A percentile compares a stretch with the other conserved stretches of the same genome.
These are phyloP conservation scores for Podaxis sp. DNA, from an alignment of 768 basidiomycete genomes.

Conservation along the genomic window DNA sequence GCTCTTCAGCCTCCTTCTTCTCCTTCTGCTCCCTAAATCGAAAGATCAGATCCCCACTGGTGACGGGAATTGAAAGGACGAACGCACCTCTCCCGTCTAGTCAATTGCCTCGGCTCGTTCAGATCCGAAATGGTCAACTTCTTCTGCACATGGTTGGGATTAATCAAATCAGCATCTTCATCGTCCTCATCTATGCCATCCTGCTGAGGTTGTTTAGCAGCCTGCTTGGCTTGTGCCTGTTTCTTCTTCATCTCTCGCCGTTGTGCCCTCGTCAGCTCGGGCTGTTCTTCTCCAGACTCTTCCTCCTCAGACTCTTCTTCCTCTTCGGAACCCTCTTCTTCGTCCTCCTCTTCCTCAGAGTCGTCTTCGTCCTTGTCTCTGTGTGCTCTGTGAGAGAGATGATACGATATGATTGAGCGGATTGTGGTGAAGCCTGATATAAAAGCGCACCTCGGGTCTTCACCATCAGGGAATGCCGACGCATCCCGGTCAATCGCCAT, in stretches of 20 bases:
- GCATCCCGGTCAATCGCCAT: constrained; percentile 14
- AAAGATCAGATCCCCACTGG: constrained; percentile 2
- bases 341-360: constrained; percentile 46
- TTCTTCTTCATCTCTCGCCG: constrained; percentile 85
- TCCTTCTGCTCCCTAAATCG: constrained; percentile 82
- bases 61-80: neutral
- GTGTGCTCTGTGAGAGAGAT: constrained; percentile 5
- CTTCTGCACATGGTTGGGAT: constrained; percentile 76
- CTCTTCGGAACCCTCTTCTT: constrained; percentile 37
- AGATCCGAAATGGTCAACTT: constrained; percentile 77
- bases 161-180: constrained; percentile 71
- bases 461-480: constrained; percentile 9
- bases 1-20: constrained; percentile 85
- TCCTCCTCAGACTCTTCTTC: constrained; percentile 40
- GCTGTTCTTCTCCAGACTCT: constrained; percentile 38
- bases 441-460: constrained; percentile 14
- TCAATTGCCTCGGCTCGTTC: constrained; percentile 57
- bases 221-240: constrained; percentile 53
- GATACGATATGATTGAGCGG: neutral
- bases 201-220: constrained; percentile 43
- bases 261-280: constrained; percentile 70
- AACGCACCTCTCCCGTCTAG: constrained; percentile 64
- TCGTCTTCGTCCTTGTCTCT: constrained; percentile 37
- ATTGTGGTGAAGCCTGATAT: neutral
- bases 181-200: constrained; percentile 41